Base-by-base conservation (phyloP, 2,329 filamentous ascomycete species). In the Trichoderma sp. region DNA sequence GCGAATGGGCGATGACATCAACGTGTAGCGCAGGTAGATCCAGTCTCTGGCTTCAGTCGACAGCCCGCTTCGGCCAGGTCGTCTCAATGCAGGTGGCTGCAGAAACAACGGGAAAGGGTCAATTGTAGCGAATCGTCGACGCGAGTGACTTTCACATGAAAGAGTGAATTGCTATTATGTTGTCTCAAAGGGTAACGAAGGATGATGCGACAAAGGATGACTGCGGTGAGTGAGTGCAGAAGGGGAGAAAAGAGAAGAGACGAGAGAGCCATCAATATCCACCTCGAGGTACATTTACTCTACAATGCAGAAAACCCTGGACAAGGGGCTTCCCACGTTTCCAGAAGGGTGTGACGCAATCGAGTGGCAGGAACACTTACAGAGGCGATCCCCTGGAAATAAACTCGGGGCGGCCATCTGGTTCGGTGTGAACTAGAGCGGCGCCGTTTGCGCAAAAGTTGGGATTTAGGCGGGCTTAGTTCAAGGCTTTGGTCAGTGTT, bases 291-390 rank as follows among this genome's bases (percentile, higher is more conserved):
- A 3, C 21, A n/a, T n/a, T n/a, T n/a, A n/a, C n/a, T n/a, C 21
- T 3, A 2, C 21, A 24, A 24, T 24, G 30, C 30, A 30, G 30
- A 30, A 39, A 51, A 44, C 30, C 58, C 58, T 50, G 44, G 39
- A 43, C 14, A 43, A 45, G 55, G 55, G 55, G 30, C 30, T 30
- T 30, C 30, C 30, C 57, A 24, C 28, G n/a, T 19, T 60, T 60
- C 30, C 45, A 43, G 30, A 51, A 60, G 28, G 30, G 34, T 43
- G 56, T 61, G 58, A 61, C 58, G 47, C 58, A 62, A 62, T 62
- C 45, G 48, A 52, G 48, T 62, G n/a, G 59, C 39, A 30, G 30
- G 48, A 39, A 50, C 57, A 62, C 17, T 51, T 21, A n/a, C 30
- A 28, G 58, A 30, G 48, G 15, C 39, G 48, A 52, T 62, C 58